phyloP scores from a whole-genome alignment of 768 basidiomycete species.

The Suillus bovinus region DNA sequence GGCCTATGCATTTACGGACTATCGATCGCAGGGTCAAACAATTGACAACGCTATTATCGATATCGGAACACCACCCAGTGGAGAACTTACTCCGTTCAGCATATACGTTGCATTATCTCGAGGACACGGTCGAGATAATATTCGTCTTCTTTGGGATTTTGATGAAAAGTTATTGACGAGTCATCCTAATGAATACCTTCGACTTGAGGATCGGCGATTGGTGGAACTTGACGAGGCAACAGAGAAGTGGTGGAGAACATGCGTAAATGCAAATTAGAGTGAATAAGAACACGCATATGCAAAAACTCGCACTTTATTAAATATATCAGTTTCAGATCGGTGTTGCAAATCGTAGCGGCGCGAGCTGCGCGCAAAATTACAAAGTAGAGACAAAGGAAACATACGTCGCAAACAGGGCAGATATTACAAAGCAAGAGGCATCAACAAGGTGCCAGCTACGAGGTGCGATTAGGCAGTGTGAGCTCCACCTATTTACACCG shows the following conservation, averaged over 20 bases:
- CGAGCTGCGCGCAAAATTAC: no score
- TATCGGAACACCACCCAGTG: conserved; percentile 33
- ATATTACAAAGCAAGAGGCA: no score
- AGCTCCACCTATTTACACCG: no score
- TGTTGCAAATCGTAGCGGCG: no score
- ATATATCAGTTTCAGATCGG: no score
- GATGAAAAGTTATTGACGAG: conserved; percentile 23
- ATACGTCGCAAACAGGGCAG: no score
- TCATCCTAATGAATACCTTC: conserved; percentile 5
- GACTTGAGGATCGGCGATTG: background rate
- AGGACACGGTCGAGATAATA: conserved; percentile 26
- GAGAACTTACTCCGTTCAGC: conserved; percentile 36
- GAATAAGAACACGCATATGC: background rate
- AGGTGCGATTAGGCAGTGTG: no score
- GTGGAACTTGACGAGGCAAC: conserved; percentile 14
- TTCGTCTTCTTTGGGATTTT: conserved; percentile 32
- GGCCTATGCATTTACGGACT: conserved; percentile 46
- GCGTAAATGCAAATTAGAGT: background rate
- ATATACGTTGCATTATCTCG: conserved; percentile 40
- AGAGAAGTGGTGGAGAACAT: conserved; percentile 4
- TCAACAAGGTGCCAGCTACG: no score
- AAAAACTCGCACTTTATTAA: no score
- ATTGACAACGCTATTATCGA: conserved; percentile 37
- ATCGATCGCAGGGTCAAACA: conserved; percentile 43
- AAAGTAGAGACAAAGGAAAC: no score